Evolutionary conservation across 371 early-diverging fungal genomes (phyloP).

Genomic region (Coemansia sp.): DNA sequence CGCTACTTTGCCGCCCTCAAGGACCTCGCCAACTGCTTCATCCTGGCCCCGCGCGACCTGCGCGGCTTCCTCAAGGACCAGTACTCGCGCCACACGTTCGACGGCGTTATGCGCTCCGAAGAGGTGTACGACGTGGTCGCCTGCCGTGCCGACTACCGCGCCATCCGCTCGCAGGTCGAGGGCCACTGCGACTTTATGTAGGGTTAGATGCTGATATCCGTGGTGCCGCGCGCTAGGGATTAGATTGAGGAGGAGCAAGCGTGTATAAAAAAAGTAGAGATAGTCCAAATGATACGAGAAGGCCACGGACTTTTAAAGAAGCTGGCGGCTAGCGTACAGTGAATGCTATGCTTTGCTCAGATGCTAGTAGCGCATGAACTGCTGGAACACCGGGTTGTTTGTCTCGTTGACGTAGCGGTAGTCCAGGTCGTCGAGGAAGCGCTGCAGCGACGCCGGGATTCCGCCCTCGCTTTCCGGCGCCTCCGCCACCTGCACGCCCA

Average conservation of each 20-base stretch:
- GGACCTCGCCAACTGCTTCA: constrained; percentile 88
- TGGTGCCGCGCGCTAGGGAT: too few relatives aligned
- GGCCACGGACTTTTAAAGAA: too few relatives aligned
- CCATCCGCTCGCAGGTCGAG: constrained; percentile 82
- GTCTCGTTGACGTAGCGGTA: constrained; percentile 91
- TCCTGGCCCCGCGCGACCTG: constrained; percentile 82
- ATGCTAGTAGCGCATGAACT: constrained; percentile 59
- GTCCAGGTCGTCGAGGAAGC: constrained; percentile 68
- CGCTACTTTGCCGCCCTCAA: constrained; percentile 85
- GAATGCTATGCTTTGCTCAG: too few relatives aligned
- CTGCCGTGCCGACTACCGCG: constrained; percentile 82
- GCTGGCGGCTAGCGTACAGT: too few relatives aligned
- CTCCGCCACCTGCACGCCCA: constrained; percentile 82
- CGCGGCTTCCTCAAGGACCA: constrained; percentile 82
- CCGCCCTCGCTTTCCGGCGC: constrained; percentile 6
- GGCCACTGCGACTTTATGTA: constrained; percentile 63
- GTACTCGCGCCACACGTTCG: constrained; percentile 65
- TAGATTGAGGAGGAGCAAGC: too few relatives aligned
- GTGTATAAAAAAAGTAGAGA: too few relatives aligned
- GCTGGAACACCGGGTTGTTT: constrained; percentile 78
- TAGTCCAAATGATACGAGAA: too few relatives aligned
- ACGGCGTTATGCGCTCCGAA: constrained; percentile 81
- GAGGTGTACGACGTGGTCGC: constrained; percentile 92
- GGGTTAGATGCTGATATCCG: background rate
- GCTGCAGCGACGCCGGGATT: constrained; percentile 57